Conservation (phyloP, 169 alveolate genomes). For the Plasmodium malariae region DNA sequence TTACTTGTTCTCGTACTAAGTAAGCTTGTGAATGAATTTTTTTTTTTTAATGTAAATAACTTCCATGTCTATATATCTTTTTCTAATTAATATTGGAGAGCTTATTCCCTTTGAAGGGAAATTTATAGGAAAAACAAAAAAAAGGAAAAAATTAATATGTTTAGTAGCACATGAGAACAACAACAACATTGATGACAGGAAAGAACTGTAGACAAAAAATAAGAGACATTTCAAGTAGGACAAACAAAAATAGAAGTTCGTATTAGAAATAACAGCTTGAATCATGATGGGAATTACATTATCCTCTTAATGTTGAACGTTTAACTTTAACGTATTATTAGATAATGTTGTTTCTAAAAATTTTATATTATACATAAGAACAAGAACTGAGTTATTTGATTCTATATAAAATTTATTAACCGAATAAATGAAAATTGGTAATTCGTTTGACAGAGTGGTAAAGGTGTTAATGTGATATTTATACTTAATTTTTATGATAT, state of each 20-base stretch:
- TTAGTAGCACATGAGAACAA: too few relatives aligned
- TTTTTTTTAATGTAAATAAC: slow-evolving; percentile 41
- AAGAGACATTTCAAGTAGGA: too few relatives aligned
- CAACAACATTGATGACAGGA: too few relatives aligned
- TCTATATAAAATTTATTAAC: slow-evolving; percentile 48
- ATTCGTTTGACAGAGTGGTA: slow-evolving; percentile 41
- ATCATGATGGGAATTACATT: slow-evolving; percentile 28
- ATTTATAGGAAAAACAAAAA: neutral
- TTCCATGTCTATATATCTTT: slow-evolving; percentile 9
- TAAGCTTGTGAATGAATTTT: slow-evolving; percentile 39
- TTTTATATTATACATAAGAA: slow-evolving; percentile 20
- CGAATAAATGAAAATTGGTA: slow-evolving; percentile 30
- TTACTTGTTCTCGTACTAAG: slow-evolving; percentile 39
- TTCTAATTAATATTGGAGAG: slow-evolving; percentile 49
- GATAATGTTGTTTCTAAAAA: slow-evolving; percentile 41
- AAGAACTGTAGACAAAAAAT: too few relatives aligned
- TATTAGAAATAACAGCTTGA: too few relatives aligned
- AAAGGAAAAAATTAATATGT: neutral
- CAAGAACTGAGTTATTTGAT: slow-evolving; percentile 21
- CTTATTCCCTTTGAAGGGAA: slow-evolving; percentile 24
- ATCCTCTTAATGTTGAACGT: slow-evolving; percentile 45
- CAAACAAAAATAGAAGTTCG: too few relatives aligned
- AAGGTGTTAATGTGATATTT: slow-evolving; percentile 70
- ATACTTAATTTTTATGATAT: slow-evolving; percentile 44
- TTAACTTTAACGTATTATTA: slow-evolving; percentile 16